Evolutionary conservation across 2,329 filamentous ascomycete genomes (phyloP).

Genomic region (Colletotrichum noveboracense): DNA sequence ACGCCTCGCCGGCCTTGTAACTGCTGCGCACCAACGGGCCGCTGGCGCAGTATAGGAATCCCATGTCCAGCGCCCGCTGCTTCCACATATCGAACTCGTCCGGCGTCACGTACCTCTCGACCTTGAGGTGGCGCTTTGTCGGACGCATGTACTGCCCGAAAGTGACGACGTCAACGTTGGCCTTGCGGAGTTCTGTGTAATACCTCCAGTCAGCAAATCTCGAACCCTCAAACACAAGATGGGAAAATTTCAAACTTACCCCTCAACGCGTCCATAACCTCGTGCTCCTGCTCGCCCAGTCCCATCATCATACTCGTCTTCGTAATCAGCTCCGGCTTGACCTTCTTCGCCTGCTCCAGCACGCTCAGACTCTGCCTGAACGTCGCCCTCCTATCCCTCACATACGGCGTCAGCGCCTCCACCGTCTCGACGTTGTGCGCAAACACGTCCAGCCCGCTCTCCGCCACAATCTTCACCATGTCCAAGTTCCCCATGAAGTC

Average conservation of each 20-base stretch:
- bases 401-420: slow-evolving; percentile 86
- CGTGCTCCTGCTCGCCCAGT: slow-evolving; percentile 87
- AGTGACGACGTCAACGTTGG: slow-evolving; percentile 90
- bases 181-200: slow-evolving; percentile 64
- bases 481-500: slow-evolving; percentile 87
- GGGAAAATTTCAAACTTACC: slow-evolving; percentile 47
- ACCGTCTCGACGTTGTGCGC: slow-evolving; percentile 98
- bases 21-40: slow-evolving; percentile 92
- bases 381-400: slow-evolving; percentile 87
- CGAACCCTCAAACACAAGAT: neutral
- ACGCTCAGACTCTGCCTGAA: slow-evolving; percentile 87
- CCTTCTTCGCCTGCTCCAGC: slow-evolving; percentile 80
- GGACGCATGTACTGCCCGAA: slow-evolving; percentile 99
- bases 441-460: slow-evolving; percentile 91
- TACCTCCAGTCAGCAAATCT: neutral
- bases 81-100: slow-evolving; percentile 92
- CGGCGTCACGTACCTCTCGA: slow-evolving; percentile 93
- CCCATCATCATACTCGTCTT: slow-evolving; percentile 99
- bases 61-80: slow-evolving; percentile 87
- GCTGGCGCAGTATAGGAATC: slow-evolving; percentile 95
- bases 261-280: slow-evolving; percentile 79
- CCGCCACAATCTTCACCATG: slow-evolving; percentile 84
- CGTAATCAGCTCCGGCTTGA: slow-evolving; percentile 81
- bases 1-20: slow-evolving; percentile 97
- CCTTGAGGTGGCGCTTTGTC: slow-evolving; percentile 96